These are phyloP conservation scores for Xylaria grammica DNA, from an alignment of 495 filamentous ascomycete species.

Conservation along the genomic window DNA sequence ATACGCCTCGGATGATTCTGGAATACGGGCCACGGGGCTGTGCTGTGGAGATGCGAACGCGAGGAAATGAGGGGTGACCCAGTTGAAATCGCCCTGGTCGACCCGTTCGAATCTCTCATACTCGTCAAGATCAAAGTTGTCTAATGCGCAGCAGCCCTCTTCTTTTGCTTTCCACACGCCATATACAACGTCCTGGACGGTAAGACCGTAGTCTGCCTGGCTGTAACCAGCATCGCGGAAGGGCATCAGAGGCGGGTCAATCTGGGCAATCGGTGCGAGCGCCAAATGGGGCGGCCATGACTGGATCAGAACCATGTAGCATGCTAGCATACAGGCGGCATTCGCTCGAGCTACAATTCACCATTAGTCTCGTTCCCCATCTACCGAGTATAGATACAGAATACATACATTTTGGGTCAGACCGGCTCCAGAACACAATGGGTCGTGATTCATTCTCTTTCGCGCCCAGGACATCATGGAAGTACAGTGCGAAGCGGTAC, in stretches of 20 bases:
- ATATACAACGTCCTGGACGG: slow-evolving; percentile 96
- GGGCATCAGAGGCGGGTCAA: slow-evolving; percentile 96
- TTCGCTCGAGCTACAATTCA: slow-evolving; percentile 74
- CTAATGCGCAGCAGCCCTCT: slow-evolving; percentile 82
- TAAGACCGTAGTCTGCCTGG: slow-evolving; percentile 94
- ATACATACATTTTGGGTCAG: slow-evolving; percentile 82
- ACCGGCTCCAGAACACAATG: slow-evolving; percentile 92
- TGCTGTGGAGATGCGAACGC: slow-evolving; percentile 96
- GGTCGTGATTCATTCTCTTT: slow-evolving; percentile 77
- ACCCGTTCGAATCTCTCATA: slow-evolving; percentile 96
- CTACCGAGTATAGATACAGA: background rate
- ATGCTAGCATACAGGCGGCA: slow-evolving; percentile 92
- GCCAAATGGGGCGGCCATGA: slow-evolving; percentile 97
- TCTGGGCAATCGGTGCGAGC: slow-evolving; percentile 94
- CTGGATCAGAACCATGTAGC: slow-evolving; percentile 99
- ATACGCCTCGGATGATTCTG: slow-evolving; percentile 72
- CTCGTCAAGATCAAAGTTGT: slow-evolving; percentile 93
- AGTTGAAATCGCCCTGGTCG: slow-evolving; percentile 99
- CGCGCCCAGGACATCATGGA: slow-evolving; percentile 93
- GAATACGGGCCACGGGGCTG: slow-evolving; percentile 71
- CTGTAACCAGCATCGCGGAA: slow-evolving; percentile 99
- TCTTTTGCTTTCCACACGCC: slow-evolving; percentile 99
- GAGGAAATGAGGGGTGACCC: slow-evolving; percentile 92
- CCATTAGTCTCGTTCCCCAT: slow-evolving; percentile 24
- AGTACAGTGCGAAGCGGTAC: slow-evolving; percentile 91